These are phyloP conservation scores for Teunomyces tritomae DNA, from an alignment of 805 yeast genomes.

Conservation along the genomic window DNA sequence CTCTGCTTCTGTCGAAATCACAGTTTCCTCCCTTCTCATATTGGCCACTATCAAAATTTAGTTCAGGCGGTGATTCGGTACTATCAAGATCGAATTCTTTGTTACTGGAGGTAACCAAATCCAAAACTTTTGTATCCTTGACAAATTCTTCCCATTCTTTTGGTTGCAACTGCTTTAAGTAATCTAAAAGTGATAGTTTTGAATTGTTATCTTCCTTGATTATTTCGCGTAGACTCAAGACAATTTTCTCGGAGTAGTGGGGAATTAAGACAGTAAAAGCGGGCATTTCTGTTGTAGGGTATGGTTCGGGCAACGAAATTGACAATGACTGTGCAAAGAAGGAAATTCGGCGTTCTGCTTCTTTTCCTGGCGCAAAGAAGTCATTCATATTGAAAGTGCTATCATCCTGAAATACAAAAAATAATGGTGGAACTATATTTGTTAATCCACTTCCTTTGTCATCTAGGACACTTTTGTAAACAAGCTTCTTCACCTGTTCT, in stretches of 20 bases:
- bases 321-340: constrained; percentile 55
- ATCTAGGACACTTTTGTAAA: constrained; percentile 18
- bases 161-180: constrained; percentile 68
- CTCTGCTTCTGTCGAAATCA: constrained; percentile 28
- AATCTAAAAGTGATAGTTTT: constrained; percentile 66
- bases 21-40: constrained; percentile 4
- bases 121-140: constrained; percentile 59
- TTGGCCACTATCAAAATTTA: neutral
- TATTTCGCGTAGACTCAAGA: constrained; percentile 43
- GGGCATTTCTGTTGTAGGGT: constrained; percentile 48
- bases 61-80: neutral
- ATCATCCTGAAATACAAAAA: constrained; percentile 51
- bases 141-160: constrained; percentile 83
- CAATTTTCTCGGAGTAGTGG: constrained; percentile 50
- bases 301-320: constrained; percentile 47
- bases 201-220: constrained; percentile 46
- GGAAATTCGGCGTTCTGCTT: constrained; percentile 51
- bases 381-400: constrained; percentile 31
- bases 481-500: constrained; percentile 38
- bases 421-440: constrained; percentile 38
- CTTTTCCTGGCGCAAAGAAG: constrained; percentile 44
- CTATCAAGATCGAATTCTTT: neutral
- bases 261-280: constrained; percentile 51
- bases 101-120: constrained; percentile 5
- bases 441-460: neutral